Evolutionary conservation across 2,329 filamentous ascomycete genomes (phyloP), one percentile per base, ranked within the genome.

Genomic region (Fusarium sp.): DNA sequence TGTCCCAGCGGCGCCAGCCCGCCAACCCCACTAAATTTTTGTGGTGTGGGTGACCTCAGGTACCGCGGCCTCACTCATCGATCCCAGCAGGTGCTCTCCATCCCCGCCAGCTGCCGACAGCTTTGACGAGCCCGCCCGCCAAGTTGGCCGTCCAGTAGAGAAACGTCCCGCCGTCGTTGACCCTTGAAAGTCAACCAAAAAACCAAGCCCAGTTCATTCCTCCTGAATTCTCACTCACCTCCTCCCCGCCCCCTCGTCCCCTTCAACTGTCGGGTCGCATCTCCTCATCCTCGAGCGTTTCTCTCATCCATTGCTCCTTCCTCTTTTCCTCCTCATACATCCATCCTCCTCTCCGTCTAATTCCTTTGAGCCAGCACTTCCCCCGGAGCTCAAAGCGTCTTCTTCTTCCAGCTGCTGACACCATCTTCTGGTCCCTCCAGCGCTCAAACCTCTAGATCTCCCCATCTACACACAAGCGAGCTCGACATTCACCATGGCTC

Each of bases 401-500:
- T 44, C 57, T 64, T 58, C 55, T 64, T 58, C 60, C 51, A 58
- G 67, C 61, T 69, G 72, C 73, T 74, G 70, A 74, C 61, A 66
- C 67, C 66, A 66, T 68, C 59, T 27, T 61, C 64, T 68, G 68
- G 68, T 66, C 54, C 60, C 64, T 70, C 59, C 65, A 75, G 71
- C 71, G 65, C 70, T 51, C 54, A 58, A 42, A 36, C 31, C 54
- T 71, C 54, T 51, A 60, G 64, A 40, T 51, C 46, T 71, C 40
- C 53, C 64, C 67, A 61, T 57, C 54, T 63, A 65, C 71, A 65
- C 71, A 69, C 44, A 66, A 62, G 61, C 73, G 69, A 75, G 50
- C 61, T 72, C 65, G 69, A 72, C 67, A 64, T 69, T 72, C 69
- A 64, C 68, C 78, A 91, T 90, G 86, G 82, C 87, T 81, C 70